These are phyloP conservation scores for Pestalotiopsis sp. DNA, from an alignment of 2,329 filamentous ascomycete genomes.

Conservation along the genomic window DNA sequence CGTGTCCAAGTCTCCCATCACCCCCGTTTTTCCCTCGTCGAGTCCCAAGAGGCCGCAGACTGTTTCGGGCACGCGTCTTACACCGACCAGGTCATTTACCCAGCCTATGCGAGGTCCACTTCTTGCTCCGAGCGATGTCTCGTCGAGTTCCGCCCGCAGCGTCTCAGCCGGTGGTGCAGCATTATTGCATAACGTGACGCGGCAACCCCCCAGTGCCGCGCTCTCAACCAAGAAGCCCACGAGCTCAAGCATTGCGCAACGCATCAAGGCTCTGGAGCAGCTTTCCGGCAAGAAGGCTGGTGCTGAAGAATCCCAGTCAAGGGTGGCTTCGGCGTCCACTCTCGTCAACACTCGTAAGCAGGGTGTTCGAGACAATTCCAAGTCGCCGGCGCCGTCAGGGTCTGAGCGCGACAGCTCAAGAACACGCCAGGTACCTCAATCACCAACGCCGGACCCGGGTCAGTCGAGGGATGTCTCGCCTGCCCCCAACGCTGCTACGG, in stretches of 20 bases:
- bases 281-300: constrained; percentile 53
- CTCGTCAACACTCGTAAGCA: constrained; percentile 48
- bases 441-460: constrained; percentile 27
- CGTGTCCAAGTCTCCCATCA: constrained; percentile 82
- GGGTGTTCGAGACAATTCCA: constrained; percentile 32
- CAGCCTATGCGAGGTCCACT: constrained; percentile 49
- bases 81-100: constrained; percentile 50
- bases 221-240: constrained; percentile 74
- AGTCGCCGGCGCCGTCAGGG: constrained; percentile 33
- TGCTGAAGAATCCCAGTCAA: constrained; percentile 27
- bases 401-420: constrained; percentile 30
- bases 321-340: constrained; percentile 38
- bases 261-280: constrained; percentile 91
- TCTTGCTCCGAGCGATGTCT: constrained; percentile 47
- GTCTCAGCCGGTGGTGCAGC: constrained; percentile 58
- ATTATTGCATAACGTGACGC: constrained; percentile 56
- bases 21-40: constrained; percentile 56
- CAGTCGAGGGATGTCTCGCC: constrained; percentile 27
- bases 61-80: constrained; percentile 26
- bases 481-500: constrained; percentile 18
- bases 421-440: constrained; percentile 26
- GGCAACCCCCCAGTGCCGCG: constrained; percentile 51
- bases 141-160: constrained; percentile 51
- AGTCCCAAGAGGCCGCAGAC: constrained; percentile 20
- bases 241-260: constrained; percentile 88